Conservation (phyloP, 2,329 filamentous ascomycete genomes). For the Sporothrix phasma region DNA sequence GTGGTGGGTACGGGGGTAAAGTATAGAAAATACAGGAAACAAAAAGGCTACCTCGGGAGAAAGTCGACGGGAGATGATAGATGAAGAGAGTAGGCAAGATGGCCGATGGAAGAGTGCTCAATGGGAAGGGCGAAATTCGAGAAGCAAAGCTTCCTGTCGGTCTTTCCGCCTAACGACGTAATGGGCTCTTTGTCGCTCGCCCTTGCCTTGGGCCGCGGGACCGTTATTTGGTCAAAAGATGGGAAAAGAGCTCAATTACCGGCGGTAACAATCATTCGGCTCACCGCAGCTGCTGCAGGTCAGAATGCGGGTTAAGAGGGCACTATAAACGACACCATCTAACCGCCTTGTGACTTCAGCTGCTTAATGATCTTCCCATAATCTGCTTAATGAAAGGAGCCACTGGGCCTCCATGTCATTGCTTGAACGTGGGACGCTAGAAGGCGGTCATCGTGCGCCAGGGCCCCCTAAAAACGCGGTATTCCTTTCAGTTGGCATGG, state of each 20-base stretch:
- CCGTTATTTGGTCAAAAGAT: not conserved
- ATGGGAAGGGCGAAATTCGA: not conserved
- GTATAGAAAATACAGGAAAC: not conserved
- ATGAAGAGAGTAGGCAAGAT: not conserved
- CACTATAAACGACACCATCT: no score
- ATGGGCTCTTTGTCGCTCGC: not conserved
- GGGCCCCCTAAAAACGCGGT: not conserved
- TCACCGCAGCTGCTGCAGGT: not conserved
- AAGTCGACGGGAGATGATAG: not conserved
- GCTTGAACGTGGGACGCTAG: not conserved
- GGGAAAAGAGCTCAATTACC: not conserved
- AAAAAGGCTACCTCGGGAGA: not conserved
- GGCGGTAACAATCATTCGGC: not conserved
- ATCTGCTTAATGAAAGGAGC: no score
- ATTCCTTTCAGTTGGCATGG: not conserved
- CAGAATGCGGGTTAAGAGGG: no score
- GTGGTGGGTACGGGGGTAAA: not conserved
- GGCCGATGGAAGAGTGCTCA: not conserved
- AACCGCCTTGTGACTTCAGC: no score
- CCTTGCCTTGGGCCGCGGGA: not conserved
- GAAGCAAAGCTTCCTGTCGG: not conserved
- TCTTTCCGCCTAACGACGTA: slow-evolving; percentile 2
- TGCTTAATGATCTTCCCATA: no score
- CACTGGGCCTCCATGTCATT: not conserved
- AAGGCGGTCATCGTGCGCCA: not conserved